Evolutionary conservation across 2,329 filamentous ascomycete genomes (phyloP), one percentile per base, ranked within the genome.

Genomic region (Stylonectria norvegica): DNA sequence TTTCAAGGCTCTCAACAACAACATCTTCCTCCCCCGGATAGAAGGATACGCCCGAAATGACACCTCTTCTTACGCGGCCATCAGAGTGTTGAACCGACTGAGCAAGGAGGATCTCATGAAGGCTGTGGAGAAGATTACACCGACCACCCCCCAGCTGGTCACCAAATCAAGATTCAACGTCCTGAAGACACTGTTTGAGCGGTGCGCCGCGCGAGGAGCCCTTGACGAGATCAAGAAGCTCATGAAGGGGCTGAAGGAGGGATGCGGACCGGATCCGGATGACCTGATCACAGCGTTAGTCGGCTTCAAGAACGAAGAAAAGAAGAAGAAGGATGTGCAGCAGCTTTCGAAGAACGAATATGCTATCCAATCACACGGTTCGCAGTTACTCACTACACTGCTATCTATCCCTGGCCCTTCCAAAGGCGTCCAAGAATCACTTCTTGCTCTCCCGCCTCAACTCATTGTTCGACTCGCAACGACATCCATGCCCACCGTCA

Each of bases 1-100:
- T 22, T 98, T 97, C 78, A 96, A 95, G 65, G 78, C 81, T 11
- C 74, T 98, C 5, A 91, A 94, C 66, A 80, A 77, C 42, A 82
- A 84, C 50, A 79, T 89, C 49, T 86, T 97, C 64, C 85, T 83
- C 46, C 82, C 85, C 11, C 80, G 89, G 18, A 85, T 97, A 55
- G 81, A 83, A 16, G 86, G 81, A 27, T 77, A 95, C 43, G 79
- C 91, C 5, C 84, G 89, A 42, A 97, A 97, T 60, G 90, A 95
- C 55, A 86, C 90, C 34, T 89, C 93, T 5, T 85, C 82, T 17
- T 97, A 95, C 58, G 86, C 94, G 1, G 88, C 89, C 15, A 86
- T 90, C 52, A 80, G 82, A 42, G 82, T 94, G 4, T 70, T 98
- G 30, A 86, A 89, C 60, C 80, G 93, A 38, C 72, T 97, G 9